A percentile compares a stretch with the other conserved stretches of the same genome.
Conservation (phyloP, 495 filamentous ascomycete species). For the Lasiosphaeris hirsuta region DNA sequence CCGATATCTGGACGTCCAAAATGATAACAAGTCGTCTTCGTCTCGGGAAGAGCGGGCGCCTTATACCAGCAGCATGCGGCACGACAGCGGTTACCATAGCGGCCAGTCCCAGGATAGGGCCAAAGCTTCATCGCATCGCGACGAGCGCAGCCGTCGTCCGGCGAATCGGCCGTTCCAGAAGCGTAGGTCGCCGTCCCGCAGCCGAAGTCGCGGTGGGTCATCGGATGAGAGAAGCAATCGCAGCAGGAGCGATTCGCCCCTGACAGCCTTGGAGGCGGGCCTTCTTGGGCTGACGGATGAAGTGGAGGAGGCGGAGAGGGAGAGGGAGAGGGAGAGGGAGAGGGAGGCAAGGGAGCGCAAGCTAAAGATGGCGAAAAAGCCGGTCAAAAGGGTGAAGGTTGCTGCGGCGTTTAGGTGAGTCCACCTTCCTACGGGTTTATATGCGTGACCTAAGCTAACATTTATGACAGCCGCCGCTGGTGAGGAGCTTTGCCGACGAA, state of each 20-base stretch:
- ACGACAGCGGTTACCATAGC: constrained; percentile 35
- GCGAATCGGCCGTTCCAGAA: constrained; percentile 9
- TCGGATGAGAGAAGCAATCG: constrained; percentile 9
- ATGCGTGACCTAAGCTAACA: not conserved
- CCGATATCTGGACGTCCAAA: constrained; percentile 10
- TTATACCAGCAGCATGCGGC: constrained; percentile 17
- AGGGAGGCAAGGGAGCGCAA: constrained; percentile 12
- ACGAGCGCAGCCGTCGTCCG: constrained; percentile 4
- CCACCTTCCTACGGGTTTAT: not conserved
- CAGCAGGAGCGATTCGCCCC: constrained; percentile 25
- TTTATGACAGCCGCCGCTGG: constrained; percentile 1
- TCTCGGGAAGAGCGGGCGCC: constrained; percentile 18
- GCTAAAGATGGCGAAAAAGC: constrained; percentile 18
- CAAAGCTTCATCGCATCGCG: constrained; percentile 7
- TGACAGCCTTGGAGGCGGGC: constrained; percentile 22
- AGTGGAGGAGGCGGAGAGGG: constrained; percentile 10
- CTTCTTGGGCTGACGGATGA: constrained; percentile 24
- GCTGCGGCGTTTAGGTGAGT: constrained; percentile 28
- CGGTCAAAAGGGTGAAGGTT: constrained; percentile 24
- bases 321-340: constrained; percentile 20
- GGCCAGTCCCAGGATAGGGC: constrained; percentile 23
- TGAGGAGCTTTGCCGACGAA: not conserved
- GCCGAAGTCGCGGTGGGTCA: constrained; percentile 9
- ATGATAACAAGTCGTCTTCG: constrained; percentile 7
- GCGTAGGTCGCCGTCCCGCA: constrained; percentile 17